These are phyloP conservation scores for Ramularia endophylla DNA, from an alignment of 2,329 filamentous ascomycete species.

Conservation along the genomic window DNA sequence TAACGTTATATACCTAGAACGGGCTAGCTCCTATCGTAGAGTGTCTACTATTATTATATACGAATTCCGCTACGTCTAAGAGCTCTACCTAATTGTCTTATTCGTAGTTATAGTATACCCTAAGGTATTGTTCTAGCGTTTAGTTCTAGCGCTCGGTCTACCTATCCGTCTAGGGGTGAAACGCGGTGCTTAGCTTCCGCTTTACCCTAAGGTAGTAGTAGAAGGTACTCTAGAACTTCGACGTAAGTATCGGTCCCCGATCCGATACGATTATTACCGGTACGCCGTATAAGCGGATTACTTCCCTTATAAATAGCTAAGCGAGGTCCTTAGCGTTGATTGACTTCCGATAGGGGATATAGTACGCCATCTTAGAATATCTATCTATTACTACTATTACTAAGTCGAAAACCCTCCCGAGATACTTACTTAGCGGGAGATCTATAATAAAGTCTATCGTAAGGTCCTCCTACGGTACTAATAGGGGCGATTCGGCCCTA, in stretches of 20 bases:
- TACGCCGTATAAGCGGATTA: no score
- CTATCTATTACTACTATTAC: neutral
- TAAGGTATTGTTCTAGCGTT: neutral
- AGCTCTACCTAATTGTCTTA: neutral
- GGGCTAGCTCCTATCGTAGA: no score
- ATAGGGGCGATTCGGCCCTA: no score
- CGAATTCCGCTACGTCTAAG: no score
- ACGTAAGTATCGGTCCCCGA: neutral
- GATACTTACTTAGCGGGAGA: neutral
- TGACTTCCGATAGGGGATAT: no score
- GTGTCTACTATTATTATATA: no score
- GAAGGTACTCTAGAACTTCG: slow-evolving; percentile 1
- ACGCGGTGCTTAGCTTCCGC: neutral
- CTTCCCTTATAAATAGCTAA: no score
- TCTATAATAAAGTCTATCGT: neutral
- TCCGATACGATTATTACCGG: neutral
- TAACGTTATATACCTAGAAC: no score
- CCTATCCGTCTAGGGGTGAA: neutral
- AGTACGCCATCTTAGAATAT: neutral
- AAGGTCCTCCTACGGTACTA: neutral
- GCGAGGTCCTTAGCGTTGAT: no score
- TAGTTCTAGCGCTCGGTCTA: neutral
- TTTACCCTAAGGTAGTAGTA: neutral
- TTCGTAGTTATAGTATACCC: neutral
- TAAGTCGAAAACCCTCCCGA: neutral